Base-by-base conservation (phyloP, 2,329 filamentous ascomycete species). In the Volutella citrinella region DNA sequence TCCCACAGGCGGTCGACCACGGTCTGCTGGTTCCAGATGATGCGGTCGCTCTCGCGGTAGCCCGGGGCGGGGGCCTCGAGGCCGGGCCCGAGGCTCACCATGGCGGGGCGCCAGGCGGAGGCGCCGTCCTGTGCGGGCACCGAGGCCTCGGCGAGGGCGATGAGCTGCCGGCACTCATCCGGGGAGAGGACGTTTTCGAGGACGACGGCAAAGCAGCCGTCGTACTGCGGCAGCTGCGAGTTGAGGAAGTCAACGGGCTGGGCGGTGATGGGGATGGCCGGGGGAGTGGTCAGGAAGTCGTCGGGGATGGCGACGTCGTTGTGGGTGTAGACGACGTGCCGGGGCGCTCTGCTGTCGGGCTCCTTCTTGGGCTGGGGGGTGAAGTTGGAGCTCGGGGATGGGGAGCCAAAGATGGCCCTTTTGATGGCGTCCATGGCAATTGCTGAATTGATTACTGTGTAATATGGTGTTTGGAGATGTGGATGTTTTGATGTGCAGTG, bases 1-100 rank as follows among this genome's bases (percentile, higher is more conserved):
- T 63, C 66, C 72, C 83, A 82, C 1, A 93, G 49, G 15, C 76
- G 73, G 16, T 75, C 69, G 0, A 78, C 80, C 2, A 91, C 46
- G 2, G 75, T 73, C 30, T 70, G 65, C 11, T 73, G 62, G 52
- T 93, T 84, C 75, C 80, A 86, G 46, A 93, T 82, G 44, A 91
- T 86, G 4, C 87, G 74, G n/a, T 82, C 82, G 49, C 82, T 82
- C 41, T 85, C 81, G 12, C 87, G 72, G 30, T 77, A 76, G 8
- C 78, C 70, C 2, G 72, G 65, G 2, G 46, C 46, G 5, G 70
- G 57, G 4, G 68, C 59, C 59, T 91, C 80, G 36, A 56, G 64
- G 4, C 84, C 83, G 5, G 59, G 58, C 6, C 84, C 84, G 16
- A 78, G 57, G 53, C 84, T 84, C 37, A 90, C 70, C 57, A 87